These are phyloP conservation scores for Myxozyma udenii DNA, from an alignment of 805 yeast genomes.

Conservation along the genomic window DNA sequence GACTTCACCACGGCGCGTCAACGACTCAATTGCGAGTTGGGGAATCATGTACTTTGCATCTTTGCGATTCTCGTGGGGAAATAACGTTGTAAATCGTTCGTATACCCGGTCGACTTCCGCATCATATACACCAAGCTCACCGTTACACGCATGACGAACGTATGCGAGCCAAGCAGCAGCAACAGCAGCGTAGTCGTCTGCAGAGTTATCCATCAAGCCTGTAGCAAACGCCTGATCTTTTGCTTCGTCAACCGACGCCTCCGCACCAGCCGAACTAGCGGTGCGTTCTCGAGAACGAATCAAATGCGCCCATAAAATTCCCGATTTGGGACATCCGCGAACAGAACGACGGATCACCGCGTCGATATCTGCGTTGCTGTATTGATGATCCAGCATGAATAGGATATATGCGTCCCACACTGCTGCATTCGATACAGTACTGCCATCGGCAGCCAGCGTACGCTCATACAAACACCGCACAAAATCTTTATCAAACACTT, in stretches of 20 bases:
- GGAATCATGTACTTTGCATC: constrained; percentile 10
- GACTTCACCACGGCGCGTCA: constrained; percentile 8
- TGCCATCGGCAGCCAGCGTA: constrained; percentile 13
- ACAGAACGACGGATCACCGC: constrained; percentile 28
- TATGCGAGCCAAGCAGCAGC: constrained; percentile 20
- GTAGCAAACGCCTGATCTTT: constrained; percentile 18
- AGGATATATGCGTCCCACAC: constrained; percentile 36
- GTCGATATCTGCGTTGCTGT: constrained; percentile 3
- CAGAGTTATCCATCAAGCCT: constrained; percentile 7
- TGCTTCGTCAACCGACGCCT: constrained; percentile 8
- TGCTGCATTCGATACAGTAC: constrained; percentile 19
- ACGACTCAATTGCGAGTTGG: constrained; percentile 9
- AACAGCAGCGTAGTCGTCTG: constrained; percentile 14
- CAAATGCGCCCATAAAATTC: constrained; percentile 32
- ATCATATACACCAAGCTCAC: neutral
- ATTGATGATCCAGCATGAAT: constrained; percentile 27
- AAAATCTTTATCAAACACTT: constrained; percentile 20
- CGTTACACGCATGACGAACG: constrained; percentile 7
- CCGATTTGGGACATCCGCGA: constrained; percentile 33
- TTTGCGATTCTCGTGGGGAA: constrained; percentile 1
- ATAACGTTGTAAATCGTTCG: neutral
- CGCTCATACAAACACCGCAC: constrained; percentile 34
- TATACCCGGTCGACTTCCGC: neutral
- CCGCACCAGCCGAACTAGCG: neutral
- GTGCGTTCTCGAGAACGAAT: constrained; percentile 23